phyloP scores from a whole-genome alignment of 805 yeast species.

The Yamadazyma tumulicola region DNA sequence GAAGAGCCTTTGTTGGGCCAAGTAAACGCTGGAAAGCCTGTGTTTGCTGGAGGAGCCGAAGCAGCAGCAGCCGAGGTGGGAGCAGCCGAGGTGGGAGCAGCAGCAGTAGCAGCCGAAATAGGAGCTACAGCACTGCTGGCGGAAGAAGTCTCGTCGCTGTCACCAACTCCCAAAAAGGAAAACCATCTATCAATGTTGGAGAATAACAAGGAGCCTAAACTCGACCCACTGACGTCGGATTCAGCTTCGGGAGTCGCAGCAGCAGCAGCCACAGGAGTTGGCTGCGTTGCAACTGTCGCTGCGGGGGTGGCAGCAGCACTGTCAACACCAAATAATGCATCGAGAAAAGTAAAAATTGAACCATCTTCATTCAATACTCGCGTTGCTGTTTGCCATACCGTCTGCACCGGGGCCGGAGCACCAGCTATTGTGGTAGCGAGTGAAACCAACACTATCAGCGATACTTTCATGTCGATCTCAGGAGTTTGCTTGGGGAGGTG shows the following conservation, averaged over 20 bases:
- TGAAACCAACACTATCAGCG: no score
- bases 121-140: constrained; percentile 4
- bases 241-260: constrained; percentile 11
- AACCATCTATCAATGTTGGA: constrained; percentile 8
- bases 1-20: constrained; percentile 3
- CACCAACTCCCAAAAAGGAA: constrained; percentile 8
- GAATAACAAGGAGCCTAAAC: constrained; percentile 9
- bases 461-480: no score
- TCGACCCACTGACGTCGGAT: constrained; percentile 2
- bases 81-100: constrained; percentile 11
- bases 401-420: constrained; percentile 13
- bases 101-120: constrained; percentile 8
- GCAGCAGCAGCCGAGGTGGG: constrained; percentile 9
- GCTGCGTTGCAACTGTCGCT: constrained; percentile 8
- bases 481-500: no score
- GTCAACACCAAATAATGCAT: constrained; percentile 1
- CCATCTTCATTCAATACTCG: constrained; percentile 9
- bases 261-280: constrained; percentile 10
- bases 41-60: constrained; percentile 2
- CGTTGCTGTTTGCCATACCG: constrained; percentile 10
- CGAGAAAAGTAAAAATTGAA: constrained; percentile 6
- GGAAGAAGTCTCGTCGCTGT: constrained; percentile 4
- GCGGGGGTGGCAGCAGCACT: constrained; percentile 2
- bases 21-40: not conserved
- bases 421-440: no score